phyloP scores from a whole-genome alignment of 371 early-diverging fungal species.

The Synchytrium microbalum region DNA sequence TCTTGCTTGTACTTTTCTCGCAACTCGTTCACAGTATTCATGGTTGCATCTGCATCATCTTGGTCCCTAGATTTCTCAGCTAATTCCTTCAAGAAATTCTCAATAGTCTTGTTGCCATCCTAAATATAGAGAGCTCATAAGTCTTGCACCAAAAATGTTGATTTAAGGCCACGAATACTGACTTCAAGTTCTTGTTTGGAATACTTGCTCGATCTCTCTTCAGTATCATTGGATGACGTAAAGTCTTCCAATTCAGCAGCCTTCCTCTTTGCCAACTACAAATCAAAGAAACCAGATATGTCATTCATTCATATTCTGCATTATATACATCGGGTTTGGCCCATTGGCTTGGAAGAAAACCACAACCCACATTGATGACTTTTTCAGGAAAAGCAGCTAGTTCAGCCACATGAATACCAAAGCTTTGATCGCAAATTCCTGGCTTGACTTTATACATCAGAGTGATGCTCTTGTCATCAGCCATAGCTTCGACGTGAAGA shows the following conservation, averaged over 20 bases:
- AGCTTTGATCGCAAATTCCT: conserved; percentile 92
- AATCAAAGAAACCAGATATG: conserved; percentile 1
- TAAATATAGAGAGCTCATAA: conserved; percentile 9
- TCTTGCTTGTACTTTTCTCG: conserved; percentile 9
- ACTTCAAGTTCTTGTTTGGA: conserved; percentile 35
- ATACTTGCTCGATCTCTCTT: conserved; percentile 11
- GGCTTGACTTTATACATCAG: conserved; percentile 75
- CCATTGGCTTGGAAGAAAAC: background rate
- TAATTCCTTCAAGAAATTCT: conserved; percentile 43
- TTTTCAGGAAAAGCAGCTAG: conserved; percentile 86
- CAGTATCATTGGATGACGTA: background rate
- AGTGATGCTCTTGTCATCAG: conserved; percentile 47
- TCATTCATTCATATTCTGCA: conserved; percentile 5
- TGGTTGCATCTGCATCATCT: conserved; percentile 33
- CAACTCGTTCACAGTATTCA: conserved; percentile 21
- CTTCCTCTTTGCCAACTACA: conserved; percentile 71
- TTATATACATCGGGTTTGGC: background rate
- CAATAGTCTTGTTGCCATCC: conserved; percentile 39
- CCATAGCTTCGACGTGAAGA: conserved; percentile 58
- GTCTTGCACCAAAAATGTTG: background rate
- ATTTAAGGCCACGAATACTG: conserved; percentile 10
- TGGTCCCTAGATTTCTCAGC: conserved; percentile 31
- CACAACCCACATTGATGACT: conserved; percentile 47
- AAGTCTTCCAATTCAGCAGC: conserved; percentile 76
- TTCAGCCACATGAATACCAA: conserved; percentile 98